phyloP scores from a whole-genome alignment of 2,329 filamentous ascomycete genomes.

The Xylariaceae sp. region DNA sequence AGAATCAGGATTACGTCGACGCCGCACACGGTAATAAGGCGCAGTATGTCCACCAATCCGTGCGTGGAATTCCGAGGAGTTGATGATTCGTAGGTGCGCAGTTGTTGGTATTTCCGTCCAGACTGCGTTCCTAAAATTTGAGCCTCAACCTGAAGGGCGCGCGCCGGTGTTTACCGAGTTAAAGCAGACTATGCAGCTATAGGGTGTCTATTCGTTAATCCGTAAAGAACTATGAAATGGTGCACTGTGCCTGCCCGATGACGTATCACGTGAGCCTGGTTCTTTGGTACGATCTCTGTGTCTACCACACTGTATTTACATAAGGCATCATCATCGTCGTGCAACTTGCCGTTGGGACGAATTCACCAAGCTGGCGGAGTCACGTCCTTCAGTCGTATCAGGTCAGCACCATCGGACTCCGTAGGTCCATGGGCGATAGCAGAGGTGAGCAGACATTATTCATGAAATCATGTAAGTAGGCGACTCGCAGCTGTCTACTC shows the following conservation, averaged over 20 bases:
- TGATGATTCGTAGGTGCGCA: too few species aligned
- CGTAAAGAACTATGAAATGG: too few species aligned
- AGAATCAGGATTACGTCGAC: too few species aligned
- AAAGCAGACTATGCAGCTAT: background rate
- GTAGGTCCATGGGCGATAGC: background rate
- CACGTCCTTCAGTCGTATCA: background rate
- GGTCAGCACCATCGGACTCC: background rate
- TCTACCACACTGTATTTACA: background rate
- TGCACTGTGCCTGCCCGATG: background rate
- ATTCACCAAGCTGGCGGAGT: background rate
- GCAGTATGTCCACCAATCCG: too few species aligned
- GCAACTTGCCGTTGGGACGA: background rate
- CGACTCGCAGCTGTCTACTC: background rate
- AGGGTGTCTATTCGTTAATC: background rate
- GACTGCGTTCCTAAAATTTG: background rate
- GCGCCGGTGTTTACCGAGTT: background rate
- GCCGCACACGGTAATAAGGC: too few species aligned
- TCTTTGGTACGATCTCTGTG: background rate
- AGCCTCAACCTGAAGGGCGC: background rate
- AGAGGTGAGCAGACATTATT: background rate
- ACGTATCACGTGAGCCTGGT: constrained; percentile 9
- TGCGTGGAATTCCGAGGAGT: too few species aligned
- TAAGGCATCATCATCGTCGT: background rate
- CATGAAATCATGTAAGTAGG: constrained; percentile 15
- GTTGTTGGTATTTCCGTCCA: too few species aligned